A percentile compares a stretch with the other conserved stretches of the same genome.
Conservation (phyloP, 768 basidiomycete species). For the Mycena venus region DNA sequence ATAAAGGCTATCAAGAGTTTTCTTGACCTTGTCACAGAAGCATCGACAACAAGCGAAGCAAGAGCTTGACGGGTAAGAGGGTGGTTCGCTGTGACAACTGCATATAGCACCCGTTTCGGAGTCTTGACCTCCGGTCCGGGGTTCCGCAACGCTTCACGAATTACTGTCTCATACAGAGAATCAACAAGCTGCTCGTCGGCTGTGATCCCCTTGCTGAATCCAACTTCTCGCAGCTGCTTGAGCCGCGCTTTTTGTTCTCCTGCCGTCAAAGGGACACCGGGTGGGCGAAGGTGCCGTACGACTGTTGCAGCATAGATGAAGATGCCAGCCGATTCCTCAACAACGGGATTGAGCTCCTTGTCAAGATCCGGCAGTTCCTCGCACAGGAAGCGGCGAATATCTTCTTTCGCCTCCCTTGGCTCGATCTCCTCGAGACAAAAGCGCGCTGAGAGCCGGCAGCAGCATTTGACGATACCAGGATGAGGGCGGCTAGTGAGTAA, state of each 20-base stretch:
- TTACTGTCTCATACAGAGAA: neutral
- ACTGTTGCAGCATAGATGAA: conserved; percentile 14
- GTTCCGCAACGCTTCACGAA: neutral
- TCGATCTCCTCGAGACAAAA: neutral
- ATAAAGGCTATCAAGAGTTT: neutral
- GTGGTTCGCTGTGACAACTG: neutral
- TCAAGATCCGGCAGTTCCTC: neutral
- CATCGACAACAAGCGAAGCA: neutral
- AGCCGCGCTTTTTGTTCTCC: neutral
- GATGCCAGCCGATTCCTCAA: neutral
- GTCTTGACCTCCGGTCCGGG: neutral
- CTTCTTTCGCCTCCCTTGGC: neutral
- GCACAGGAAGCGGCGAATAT: neutral
- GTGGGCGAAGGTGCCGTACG: neutral
- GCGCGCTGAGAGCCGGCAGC: neutral
- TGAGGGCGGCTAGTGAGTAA: conserved; percentile 12
- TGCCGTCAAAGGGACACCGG: neutral
- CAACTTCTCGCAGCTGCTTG: neutral
- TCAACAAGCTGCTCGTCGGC: conserved; percentile 3
- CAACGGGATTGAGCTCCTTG: neutral
- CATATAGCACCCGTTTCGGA: neutral
- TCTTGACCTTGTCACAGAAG: neutral
- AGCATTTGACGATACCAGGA: neutral
- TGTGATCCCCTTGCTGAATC: neutral
- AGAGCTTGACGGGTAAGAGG: neutral